phyloP scores from a whole-genome alignment of 202 grass and related monocot genomes.

The Miscanthus sacchariflorus region DNA sequence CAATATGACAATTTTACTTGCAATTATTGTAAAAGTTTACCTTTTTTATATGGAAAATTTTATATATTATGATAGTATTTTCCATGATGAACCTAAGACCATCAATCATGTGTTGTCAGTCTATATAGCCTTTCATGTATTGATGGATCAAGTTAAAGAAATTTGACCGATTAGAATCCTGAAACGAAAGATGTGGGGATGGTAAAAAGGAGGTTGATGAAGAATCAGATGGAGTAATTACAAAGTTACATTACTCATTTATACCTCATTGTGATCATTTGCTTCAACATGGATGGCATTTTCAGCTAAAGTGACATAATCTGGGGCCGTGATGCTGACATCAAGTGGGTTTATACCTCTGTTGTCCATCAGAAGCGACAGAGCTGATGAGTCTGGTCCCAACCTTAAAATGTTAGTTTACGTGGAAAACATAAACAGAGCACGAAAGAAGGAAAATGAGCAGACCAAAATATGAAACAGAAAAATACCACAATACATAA shows the following conservation, averaged over 20 bases:
- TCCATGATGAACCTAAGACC: neutral
- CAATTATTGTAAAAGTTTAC: neutral
- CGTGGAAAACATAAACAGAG: conserved; percentile 9
- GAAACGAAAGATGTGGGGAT: neutral
- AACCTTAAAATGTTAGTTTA: conserved; percentile 39
- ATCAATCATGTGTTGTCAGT: neutral
- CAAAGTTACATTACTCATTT: conserved; percentile 10
- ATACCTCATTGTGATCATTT: conserved; percentile 76
- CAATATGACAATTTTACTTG: neutral
- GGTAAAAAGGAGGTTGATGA: neutral
- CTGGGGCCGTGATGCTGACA: conserved; percentile 69
- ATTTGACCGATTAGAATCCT: neutral
- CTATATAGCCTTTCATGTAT: neutral
- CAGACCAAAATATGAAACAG: conserved; percentile 11
- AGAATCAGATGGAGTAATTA: conserved; percentile 4
- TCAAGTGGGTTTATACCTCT: conserved; percentile 63
- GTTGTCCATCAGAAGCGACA: conserved; percentile 92
- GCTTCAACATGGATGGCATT: conserved; percentile 57
- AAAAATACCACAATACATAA: neutral
- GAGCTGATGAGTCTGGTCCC: conserved; percentile 75
- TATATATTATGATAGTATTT: neutral
- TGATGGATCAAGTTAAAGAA: neutral
- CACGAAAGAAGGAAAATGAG: conserved; percentile 28
- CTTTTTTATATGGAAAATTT: neutral
- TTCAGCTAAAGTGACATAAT: conserved; percentile 66